Conservation (phyloP, 495 filamentous ascomycete genomes). For the Astrothelium subdiscretum region DNA sequence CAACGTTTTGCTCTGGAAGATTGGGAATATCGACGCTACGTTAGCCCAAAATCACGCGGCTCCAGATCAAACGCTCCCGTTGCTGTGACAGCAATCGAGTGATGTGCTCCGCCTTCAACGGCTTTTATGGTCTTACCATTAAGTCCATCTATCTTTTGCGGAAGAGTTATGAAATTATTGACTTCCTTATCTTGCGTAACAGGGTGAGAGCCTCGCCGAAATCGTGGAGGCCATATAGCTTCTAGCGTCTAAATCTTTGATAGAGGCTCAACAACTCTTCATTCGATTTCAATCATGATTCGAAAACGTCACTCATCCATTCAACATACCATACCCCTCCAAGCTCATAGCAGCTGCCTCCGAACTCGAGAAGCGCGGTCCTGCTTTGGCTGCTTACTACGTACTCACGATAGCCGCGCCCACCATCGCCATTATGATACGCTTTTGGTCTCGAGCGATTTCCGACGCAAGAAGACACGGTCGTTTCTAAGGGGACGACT, state of each 20-base stretch:
- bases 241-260: no score
- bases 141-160: constrained; percentile 47
- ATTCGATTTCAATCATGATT: no score
- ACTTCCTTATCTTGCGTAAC: constrained; percentile 49
- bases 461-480: neutral
- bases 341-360: no score
- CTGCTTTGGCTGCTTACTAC: constrained; percentile 34
- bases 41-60: constrained; percentile 53
- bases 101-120: constrained; percentile 55
- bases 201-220: constrained; percentile 69
- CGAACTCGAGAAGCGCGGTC: no score
- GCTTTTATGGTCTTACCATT: constrained; percentile 37
- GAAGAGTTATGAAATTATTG: constrained; percentile 44
- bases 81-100: constrained; percentile 50
- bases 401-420: neutral
- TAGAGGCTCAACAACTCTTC: no score
- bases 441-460: neutral
- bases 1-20: constrained; percentile 34
- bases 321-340: no score
- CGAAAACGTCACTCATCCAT: no score
- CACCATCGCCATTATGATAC: neutral
- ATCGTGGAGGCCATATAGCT: constrained; percentile 80
- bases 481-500: neutral
- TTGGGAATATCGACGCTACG: constrained; percentile 46
- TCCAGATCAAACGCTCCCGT: constrained; percentile 57